Conservation (phyloP, 495 filamentous ascomycete genomes). For the Penicillium cosmopolitanum region DNA sequence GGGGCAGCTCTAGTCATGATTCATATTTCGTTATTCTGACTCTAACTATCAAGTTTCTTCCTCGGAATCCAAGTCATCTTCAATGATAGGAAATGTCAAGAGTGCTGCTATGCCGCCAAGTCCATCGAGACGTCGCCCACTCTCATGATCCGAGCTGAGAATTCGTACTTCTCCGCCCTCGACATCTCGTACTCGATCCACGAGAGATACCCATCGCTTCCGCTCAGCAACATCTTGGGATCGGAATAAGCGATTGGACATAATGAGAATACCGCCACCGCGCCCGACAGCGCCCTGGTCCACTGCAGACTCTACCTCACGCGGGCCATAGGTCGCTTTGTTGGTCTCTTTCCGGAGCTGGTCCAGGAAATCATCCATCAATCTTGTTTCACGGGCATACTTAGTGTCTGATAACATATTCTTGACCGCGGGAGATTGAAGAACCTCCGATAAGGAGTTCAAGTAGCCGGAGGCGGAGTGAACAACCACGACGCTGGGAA, state of each 20-base stretch:
- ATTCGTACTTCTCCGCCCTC: constrained; percentile 87
- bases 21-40: constrained; percentile 5
- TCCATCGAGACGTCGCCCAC: constrained; percentile 81
- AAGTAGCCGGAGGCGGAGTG: constrained; percentile 85
- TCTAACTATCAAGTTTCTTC: constrained; percentile 24
- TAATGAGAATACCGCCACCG: constrained; percentile 80
- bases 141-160: constrained; percentile 92
- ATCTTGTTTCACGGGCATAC: constrained; percentile 78
- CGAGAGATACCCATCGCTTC: constrained; percentile 80
- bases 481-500: constrained; percentile 73
- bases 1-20: not conserved
- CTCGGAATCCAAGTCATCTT: constrained; percentile 54
- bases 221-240: constrained; percentile 79
- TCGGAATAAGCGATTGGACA: constrained; percentile 84
- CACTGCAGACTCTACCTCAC: constrained; percentile 83
- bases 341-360: constrained; percentile 84
- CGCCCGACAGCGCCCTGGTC: constrained; percentile 86
- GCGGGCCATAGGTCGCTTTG: constrained; percentile 87
- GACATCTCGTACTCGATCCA: constrained; percentile 83
- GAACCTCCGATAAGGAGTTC: constrained; percentile 82
- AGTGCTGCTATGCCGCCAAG: constrained; percentile 89
- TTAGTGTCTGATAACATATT: constrained; percentile 79
- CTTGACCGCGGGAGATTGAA: constrained; percentile 76
- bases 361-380: constrained; percentile 86
- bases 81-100: constrained; percentile 82